Evolutionary conservation across 495 filamentous ascomycete genomes (phyloP).

Genomic region (Daldinia childiae): DNA sequence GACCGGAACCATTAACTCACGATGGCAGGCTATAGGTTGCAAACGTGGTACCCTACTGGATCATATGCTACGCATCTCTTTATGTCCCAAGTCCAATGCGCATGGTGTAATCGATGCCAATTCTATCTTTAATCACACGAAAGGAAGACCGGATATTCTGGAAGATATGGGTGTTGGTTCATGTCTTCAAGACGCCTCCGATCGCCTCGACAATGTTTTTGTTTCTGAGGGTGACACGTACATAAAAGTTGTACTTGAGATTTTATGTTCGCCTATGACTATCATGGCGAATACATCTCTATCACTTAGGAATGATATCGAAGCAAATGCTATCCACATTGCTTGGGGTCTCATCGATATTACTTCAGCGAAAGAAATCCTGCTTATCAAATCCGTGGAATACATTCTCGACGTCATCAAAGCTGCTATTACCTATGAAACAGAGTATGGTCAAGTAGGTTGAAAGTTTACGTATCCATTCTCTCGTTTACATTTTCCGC

Average conservation of each 20-base stretch:
- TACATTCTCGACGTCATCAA: slow-evolving; percentile 38
- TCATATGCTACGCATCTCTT: slow-evolving; percentile 22
- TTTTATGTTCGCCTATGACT: slow-evolving; percentile 35
- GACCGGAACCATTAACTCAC: slow-evolving; percentile 23
- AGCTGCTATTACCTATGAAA: slow-evolving; percentile 39
- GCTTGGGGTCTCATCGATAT: slow-evolving; percentile 37
- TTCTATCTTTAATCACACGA: not conserved
- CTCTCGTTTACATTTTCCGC: not conserved
- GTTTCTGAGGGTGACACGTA: slow-evolving; percentile 31
- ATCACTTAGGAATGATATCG: slow-evolving; percentile 26
- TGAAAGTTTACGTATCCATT: not conserved
- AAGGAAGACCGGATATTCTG: not conserved
- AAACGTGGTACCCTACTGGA: slow-evolving; percentile 38
- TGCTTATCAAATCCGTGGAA: slow-evolving; percentile 25
- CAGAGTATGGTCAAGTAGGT: slow-evolving; percentile 38
- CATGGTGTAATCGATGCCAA: not conserved
- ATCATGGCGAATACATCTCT: slow-evolving; percentile 11
- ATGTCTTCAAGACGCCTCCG: slow-evolving; percentile 30
- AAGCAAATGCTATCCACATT: slow-evolving; percentile 30
- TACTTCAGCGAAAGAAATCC: slow-evolving; percentile 16
- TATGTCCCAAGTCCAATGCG: slow-evolving; percentile 28
- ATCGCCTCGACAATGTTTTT: slow-evolving; percentile 28
- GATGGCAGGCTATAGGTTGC: slow-evolving; percentile 41
- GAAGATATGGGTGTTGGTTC: not conserved
- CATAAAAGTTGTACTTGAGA: slow-evolving; percentile 39